phyloP scores from a whole-genome alignment of 1,139 yeast genomes.

The Pichia kudriavzevii region DNA sequence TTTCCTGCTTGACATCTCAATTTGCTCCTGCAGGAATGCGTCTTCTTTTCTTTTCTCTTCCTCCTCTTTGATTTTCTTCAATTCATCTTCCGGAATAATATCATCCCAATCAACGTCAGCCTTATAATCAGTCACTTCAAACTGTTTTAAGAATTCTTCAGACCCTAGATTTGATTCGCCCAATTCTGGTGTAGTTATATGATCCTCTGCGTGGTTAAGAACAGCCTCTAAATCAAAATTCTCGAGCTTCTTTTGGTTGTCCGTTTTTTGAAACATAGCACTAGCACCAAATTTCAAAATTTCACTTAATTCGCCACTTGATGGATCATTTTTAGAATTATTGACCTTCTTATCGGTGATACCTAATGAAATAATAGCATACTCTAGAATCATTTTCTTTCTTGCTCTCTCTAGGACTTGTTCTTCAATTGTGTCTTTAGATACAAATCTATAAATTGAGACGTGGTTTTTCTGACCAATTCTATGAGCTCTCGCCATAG shows the following conservation, averaged over 20 bases:
- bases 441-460: constrained; percentile 91
- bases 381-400: constrained; percentile 94
- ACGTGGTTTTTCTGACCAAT: constrained; percentile 98
- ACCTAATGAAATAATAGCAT: constrained; percentile 94
- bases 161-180: constrained; percentile 98
- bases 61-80: constrained; percentile 80
- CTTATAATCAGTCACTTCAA: constrained; percentile 96
- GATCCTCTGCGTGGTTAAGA: constrained; percentile 94
- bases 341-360: constrained; percentile 67
- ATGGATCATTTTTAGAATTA: constrained; percentile 59
- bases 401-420: constrained; percentile 95
- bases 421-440: constrained; percentile 96
- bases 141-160: constrained; percentile 93
- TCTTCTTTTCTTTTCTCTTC: constrained; percentile 85
- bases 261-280: constrained; percentile 82
- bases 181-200: constrained; percentile 88
- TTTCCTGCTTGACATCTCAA: constrained; percentile 78
- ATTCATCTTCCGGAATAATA: constrained; percentile 92
- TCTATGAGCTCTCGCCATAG: constrained; percentile 99
- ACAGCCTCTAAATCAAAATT: constrained; percentile 95
- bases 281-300: constrained; percentile 98
- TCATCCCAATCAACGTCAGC: constrained; percentile 99
- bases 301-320: constrained; percentile 79
- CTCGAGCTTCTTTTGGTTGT: constrained; percentile 90
- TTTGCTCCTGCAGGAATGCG: constrained; percentile 78